Evolutionary conservation across 352 stramenopile species (phyloP), one percentile per base, ranked within the genome.

Genomic region (Blastocystis sp.): DNA sequence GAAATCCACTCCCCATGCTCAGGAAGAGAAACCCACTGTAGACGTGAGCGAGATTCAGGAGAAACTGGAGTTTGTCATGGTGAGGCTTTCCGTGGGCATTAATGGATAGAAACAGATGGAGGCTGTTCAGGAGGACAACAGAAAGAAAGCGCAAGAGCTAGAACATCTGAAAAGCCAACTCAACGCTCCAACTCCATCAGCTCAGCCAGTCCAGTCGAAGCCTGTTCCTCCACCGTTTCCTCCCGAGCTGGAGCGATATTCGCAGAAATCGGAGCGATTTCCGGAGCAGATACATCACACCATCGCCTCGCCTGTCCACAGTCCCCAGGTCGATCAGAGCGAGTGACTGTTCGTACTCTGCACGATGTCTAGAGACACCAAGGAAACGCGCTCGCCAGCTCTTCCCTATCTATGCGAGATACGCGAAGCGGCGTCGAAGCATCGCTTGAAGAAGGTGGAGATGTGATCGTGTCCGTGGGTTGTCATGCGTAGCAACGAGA

Each of bases 141-240:
- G 45, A 41, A 26, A 41, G 9, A 81, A 81, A 26, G 30, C 20
- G 1, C 45, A 16, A 63, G 70, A 81, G 55, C 16, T 81, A 11
- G 50, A 81, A 13, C 50, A 16, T 6, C 34, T 81, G 16, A 50
- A 54, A 20, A 43, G 4, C 5, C 43, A 63, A 37, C 11, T 81
- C 18, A 9, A 11, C 11, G 24, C 59, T 16, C 11, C 26, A 39
- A 16, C 59, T 20, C 20, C 20, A 39, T 34, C 30, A 34, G 30
- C 30, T 1, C 68, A 18, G 24, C 41, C 37, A 16, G 9, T 24
- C 59, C 7, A 79, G 13, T 20, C 43, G 16, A 63, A 41, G 20
- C 70, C 70, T 20, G n/a, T 64, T 16, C 70, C 70, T 26, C 70
- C 70, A 65, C 70, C 70, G 3, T 81, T 81, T 43, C 70, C 70